Base-by-base conservation (phyloP, 176 grass and related monocot genomes). In the Thinopyrum elongatum region DNA sequence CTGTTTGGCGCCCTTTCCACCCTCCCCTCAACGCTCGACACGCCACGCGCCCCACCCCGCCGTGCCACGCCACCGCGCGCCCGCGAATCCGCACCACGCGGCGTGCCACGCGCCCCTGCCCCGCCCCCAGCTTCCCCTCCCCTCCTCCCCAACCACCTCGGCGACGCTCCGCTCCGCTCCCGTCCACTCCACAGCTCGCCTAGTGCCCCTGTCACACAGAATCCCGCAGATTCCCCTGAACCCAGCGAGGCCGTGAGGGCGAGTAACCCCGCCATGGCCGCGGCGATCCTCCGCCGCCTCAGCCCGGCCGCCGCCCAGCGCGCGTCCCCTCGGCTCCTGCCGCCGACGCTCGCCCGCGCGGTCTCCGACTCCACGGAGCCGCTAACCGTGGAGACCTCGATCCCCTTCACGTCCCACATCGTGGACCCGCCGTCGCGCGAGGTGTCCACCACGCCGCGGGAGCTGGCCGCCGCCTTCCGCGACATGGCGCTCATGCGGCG, bases 401-500 rank as follows among this genome's bases (percentile, higher is more conserved):
- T 92, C 0, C 95, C 95, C 30, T 95, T 86, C 91, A 86, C 53
- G 8, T 55, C 86, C 5, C 91, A 95, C 88, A 55, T 28, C 73
- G 77, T 95, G 12, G 90, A 98, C 2, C 81, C 90, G 1, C 96
- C 96, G 0, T 36, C 91, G 2, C 89, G 93, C 23, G 35, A 21
- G 0, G 62, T 87, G 0, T 1, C 87, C 55, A 94, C 93, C 65
- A 76, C 90, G 0, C 44, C 89, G 0, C 7, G 22, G 2, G 90
- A 98, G 86, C 91, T 98, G 1, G 26, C 92, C 0, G 0, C 85
- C 57, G 89, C 89, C 81, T 98, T 92, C 88, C 90, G 63, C 81
- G 70, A 85, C 81, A 98, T 98, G 95, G 15, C 91, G 7, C 21
- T 87, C 0, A 98, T 98, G 95, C 95, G 95, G 0, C 93, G 95